Percentiles rank a stretch among this genome's conserved stretches.
Evolutionary conservation across 495 filamentous ascomycete species (phyloP).

Genomic region (Aspergillus ellipticus): DNA sequence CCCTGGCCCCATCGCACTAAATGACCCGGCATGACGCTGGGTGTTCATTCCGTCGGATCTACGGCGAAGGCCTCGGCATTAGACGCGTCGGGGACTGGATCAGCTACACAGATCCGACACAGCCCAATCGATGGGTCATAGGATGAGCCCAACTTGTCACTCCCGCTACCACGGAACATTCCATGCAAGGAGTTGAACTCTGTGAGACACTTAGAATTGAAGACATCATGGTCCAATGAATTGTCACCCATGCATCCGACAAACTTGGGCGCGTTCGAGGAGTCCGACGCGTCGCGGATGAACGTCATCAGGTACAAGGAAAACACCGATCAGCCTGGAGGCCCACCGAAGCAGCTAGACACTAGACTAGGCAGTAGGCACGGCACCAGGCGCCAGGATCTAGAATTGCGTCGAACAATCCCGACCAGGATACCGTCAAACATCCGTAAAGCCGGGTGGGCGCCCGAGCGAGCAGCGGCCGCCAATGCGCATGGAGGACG

Average conservation of each 20-base stretch:
- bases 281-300: neutral
- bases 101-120: neutral
- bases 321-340: neutral
- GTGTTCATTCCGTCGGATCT: too few species aligned
- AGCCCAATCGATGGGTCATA: neutral
- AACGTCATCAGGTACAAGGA: neutral
- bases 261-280: too few species aligned
- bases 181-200: too few species aligned
- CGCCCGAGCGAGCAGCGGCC: neutral
- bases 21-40: neutral
- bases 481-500: neutral
- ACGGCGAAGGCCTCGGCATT: neutral
- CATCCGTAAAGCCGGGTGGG: constrained; percentile 8
- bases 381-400: neutral
- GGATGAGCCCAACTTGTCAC: neutral
- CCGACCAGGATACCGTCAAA: neutral
- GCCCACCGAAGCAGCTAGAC: neutral
- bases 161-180: neutral
- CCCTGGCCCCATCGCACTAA: too few species aligned
- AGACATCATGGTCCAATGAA: too few species aligned
- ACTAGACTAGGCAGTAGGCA: neutral
- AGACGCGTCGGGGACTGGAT: neutral
- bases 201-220: too few species aligned
- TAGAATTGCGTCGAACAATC: neutral
- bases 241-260: too few species aligned